Evolutionary conservation across 2,329 filamentous ascomycete genomes (phyloP).

Genomic region (Aspergillus sp.): DNA sequence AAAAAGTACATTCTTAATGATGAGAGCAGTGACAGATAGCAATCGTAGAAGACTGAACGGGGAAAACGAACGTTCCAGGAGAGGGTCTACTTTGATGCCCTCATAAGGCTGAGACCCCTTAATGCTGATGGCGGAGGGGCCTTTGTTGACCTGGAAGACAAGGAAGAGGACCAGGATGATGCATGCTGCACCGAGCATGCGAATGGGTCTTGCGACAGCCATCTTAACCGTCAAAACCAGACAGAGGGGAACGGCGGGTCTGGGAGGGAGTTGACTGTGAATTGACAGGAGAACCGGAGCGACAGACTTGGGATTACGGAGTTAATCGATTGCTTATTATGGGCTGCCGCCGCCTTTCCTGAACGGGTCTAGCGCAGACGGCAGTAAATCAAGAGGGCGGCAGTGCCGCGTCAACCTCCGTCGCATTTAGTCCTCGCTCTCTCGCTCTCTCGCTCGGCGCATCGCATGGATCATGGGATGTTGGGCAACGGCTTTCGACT

Average conservation of each 20-base stretch:
- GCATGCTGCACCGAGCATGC: constrained; percentile 71
- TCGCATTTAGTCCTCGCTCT: background rate
- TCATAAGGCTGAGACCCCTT: constrained; percentile 49
- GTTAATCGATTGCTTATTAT: background rate
- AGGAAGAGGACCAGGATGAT: constrained; percentile 75
- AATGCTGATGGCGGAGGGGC: constrained; percentile 21
- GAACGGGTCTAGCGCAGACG: constrained; percentile 25
- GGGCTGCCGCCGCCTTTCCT: constrained; percentile 20
- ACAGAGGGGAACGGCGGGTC: constrained; percentile 9
- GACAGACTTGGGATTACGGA: background rate
- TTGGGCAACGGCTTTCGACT: background rate
- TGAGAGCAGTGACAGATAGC: background rate
- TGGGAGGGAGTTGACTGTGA: constrained; percentile 6
- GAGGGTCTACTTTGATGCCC: constrained; percentile 76
- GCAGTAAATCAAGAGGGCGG: constrained; percentile 12
- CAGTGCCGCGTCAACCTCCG: constrained; percentile 15
- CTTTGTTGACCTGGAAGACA: constrained; percentile 70
- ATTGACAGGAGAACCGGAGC: constrained; percentile 2
- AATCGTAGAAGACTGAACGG: constrained; percentile 2
- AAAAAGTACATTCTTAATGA: background rate
- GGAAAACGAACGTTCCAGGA: constrained; percentile 71
- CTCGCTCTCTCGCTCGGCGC: background rate
- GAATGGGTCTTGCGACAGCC: constrained; percentile 82
- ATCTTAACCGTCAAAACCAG: constrained; percentile 50
- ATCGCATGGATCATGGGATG: constrained; percentile 9